A percentile compares a stretch with the other conserved stretches of the same genome.
Conservation (phyloP, 805 yeast species). For the Isabelozyma heimii region DNA sequence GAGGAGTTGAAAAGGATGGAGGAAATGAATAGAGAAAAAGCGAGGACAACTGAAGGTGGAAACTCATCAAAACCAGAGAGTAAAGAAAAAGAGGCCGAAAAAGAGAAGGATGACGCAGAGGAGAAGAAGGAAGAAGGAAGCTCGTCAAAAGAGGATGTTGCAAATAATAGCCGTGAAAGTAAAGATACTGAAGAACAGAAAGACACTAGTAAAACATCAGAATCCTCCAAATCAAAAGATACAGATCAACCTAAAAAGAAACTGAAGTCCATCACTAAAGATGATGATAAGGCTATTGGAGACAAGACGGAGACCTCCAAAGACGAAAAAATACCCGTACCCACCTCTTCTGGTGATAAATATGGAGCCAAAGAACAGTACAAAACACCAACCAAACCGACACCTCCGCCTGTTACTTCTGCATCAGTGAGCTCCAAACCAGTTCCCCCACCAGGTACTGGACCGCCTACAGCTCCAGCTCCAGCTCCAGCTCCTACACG, state of each 20-base stretch:
- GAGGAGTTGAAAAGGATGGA: slow-evolving; percentile 7
- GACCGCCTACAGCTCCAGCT: not conserved
- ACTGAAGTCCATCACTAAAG: slow-evolving; percentile 6
- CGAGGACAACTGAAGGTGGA: slow-evolving; percentile 12
- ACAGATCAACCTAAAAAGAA: too few relatives aligned
- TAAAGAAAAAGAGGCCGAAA: slow-evolving; percentile 11
- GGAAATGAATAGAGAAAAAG: slow-evolving; percentile 6
- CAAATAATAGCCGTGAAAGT: slow-evolving; percentile 1
- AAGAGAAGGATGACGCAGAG: slow-evolving; percentile 10
- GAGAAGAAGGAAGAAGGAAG: slow-evolving; percentile 10
- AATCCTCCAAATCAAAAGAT: too few relatives aligned
- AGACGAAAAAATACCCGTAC: not conserved
- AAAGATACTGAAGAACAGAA: slow-evolving; percentile 4
- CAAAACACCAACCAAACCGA: not conserved
- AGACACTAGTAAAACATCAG: too few relatives aligned
- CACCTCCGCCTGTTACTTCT: slow-evolving; percentile 10
- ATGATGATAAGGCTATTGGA: slow-evolving; percentile 5
- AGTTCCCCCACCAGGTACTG: not conserved
- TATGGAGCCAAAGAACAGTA: not conserved
- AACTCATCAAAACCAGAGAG: slow-evolving; percentile 10
- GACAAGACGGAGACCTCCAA: not conserved
- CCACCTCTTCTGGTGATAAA: not conserved
- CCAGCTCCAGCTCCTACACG: not conserved
- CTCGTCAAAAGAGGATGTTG: slow-evolving; percentile 5
- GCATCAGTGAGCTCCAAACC: not conserved